A percentile compares a stretch with the other conserved stretches of the same genome.
These are phyloP conservation scores for Mycogone perniciosa DNA, from an alignment of 2,329 filamentous ascomycete genomes.

Conservation along the genomic window DNA sequence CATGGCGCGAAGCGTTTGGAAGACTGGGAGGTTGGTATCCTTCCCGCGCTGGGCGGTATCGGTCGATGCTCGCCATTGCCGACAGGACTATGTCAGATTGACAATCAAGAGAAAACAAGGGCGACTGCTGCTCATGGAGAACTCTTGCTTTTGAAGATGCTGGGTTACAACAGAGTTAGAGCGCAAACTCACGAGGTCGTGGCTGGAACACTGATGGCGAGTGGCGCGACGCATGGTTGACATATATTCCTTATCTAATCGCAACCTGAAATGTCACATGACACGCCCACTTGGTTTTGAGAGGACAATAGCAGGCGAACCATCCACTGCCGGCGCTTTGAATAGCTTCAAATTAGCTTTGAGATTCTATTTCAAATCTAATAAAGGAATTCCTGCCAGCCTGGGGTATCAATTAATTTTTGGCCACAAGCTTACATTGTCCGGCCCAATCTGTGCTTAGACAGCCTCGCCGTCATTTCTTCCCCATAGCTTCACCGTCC, in stretches of 20 bases:
- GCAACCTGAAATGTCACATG: slow-evolving; percentile 13
- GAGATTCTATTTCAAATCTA: not conserved
- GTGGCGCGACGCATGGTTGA: not conserved
- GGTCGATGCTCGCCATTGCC: slow-evolving; percentile 54
- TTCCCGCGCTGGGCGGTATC: slow-evolving; percentile 52
- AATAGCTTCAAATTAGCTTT: not conserved
- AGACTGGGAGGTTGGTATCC: slow-evolving; percentile 49
- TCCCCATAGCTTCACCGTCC: slow-evolving; percentile 94
- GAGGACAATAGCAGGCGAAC: not conserved
- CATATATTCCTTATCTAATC: slow-evolving; percentile 20
- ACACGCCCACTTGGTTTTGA: not conserved
- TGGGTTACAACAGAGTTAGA: not conserved
- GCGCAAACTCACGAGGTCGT: not conserved
- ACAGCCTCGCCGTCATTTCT: slow-evolving; percentile 64
- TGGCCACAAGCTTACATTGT: not conserved
- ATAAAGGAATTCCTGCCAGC: not conserved
- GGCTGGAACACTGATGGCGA: not conserved
- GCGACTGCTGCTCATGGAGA: slow-evolving; percentile 22
- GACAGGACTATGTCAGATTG: slow-evolving; percentile 20
- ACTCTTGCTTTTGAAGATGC: not conserved
- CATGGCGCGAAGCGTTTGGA: slow-evolving; percentile 32
- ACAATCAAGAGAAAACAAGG: slow-evolving; percentile 15
- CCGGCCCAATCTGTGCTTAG: slow-evolving; percentile 19
- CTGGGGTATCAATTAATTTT: not conserved
- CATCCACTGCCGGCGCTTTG: not conserved